Evolutionary conservation across 1,284 basidiomycete species (phyloP), one percentile per base, ranked within the genome.

Genomic region (Trametes hirsuta): DNA sequence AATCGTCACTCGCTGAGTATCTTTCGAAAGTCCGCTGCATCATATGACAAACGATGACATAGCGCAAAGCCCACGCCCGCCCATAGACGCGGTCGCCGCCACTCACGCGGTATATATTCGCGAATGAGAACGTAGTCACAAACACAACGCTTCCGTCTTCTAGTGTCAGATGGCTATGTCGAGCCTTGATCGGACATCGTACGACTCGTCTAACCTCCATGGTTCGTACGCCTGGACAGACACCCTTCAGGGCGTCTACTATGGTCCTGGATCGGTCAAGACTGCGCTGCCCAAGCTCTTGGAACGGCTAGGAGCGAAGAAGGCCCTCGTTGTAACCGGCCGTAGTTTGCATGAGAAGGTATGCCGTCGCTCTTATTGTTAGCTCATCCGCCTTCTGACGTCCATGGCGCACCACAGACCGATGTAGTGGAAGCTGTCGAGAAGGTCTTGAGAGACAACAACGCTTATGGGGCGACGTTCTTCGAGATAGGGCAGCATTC

Each of bases 401-500:
- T 2, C 12, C 25, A 14, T 53, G 25, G 12, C 4, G n/a, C 10
- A 22, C 59, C 10, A 22, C 59, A 90, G 88, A 90, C 88, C 0
- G 82, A 87, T 64, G 79, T 88, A 11, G 81, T 91, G n/a, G 76
- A 77, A 66, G 79, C 75, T 52, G 78, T 91, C 6, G 84, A 89
- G 71, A 72, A 65, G 18, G 77, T 90, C 52, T 75, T 91, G 50
- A 81, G 79, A 58, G 80, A 83, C 48, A 76, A 76, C 61, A 72
- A 79, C 60, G 84, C 84, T 14, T 86, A 84, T 69, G 86, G 84
- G 49, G 82, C 79, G 24, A 91, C 88, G 4, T 93, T 91, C 75
- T 84, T 79, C 61, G 85, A 89, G 65, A 92, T 94, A 62, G 89
- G 88, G 9, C 81, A 94, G 72, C 90, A 93, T 68, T 79, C 89